Base-by-base conservation (phyloP, 1,284 basidiomycete genomes). In the Melampsora medusae region DNA sequence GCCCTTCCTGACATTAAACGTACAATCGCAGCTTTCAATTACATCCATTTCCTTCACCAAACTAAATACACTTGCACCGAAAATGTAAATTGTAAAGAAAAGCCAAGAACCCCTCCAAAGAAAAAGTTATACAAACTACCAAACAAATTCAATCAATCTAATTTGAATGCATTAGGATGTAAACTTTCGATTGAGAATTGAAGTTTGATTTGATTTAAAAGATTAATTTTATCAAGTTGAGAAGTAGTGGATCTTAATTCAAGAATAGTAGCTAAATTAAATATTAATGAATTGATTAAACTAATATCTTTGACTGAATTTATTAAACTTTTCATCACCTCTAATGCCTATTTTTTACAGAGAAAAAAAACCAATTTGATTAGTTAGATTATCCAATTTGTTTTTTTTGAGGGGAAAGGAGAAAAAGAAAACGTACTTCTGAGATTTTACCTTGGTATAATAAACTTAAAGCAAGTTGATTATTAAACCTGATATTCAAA, bases 361-460 rank as follows among this genome's bases (percentile, higher is more conserved):
- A 35, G 9, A 35, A 3, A 3, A 35, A n/a, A n/a, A n/a, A n/a
- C n/a, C n/a, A n/a, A n/a, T n/a, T n/a, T n/a, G n/a, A n/a, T n/a
- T n/a, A n/a, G n/a, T n/a, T n/a, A n/a, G n/a, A n/a, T n/a, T n/a
- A n/a, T n/a, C n/a, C n/a, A n/a, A n/a, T 35, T 35, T 35, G 3
- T 35, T 9, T 35, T 35, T 9, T 35, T 35, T 35, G 35, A 35
- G n/a, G n/a, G n/a, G 22, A 53, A 53, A 53, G 17, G 50, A 2
- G n/a, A n/a, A n/a, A n/a, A n/a, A n/a, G n/a, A n/a, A n/a, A n/a
- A 56, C 53, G 28, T 9, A 56, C 53, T 14, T 56, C 28, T 56
- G 53, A 56, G 7, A 56, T 22, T 56, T 56, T 19, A 56, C 53
- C 53, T 56, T 56, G n/a, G 14, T 56, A 56, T 56, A 56, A 28